Base-by-base conservation (phyloP, 371 early-diverging fungal genomes). In the Zancudomyces culisetae region DNA sequence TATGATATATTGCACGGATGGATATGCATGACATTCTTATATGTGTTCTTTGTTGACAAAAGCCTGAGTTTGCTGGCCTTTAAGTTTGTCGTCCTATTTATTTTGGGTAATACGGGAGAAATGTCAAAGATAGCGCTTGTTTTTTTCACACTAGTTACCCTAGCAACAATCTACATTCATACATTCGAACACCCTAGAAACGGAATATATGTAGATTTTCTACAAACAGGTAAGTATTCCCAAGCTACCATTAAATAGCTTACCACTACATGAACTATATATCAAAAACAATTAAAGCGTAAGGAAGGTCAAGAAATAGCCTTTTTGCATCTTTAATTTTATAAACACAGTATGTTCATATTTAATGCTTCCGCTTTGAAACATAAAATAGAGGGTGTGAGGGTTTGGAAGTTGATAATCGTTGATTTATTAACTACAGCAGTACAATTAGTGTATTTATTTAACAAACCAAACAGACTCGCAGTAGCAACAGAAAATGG, bases 131-230 rank as follows among this genome's bases (percentile, higher is more conserved):
- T 23, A 48, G 13, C 26, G 48, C 8, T 27, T 4, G 24, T 26
- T 6, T 27, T 26, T 3, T 3, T 48, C 26, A 13, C 27, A 10
- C 27, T 48, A 10, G 3, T 48, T 3, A 27, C 29, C n/a, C n/a
- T 48, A 27, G 24, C 26, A 10, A 23, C 27, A 27, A 4, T 48
- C 3, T 27, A 23, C 8, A n/a, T 18, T 3, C 48, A 48, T 27
- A 4, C 48, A 3, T 48, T 48, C 2, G 26, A 8, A 24, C 8
- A 8, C 4, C 48, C 48, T 3, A 4, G 24, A 13, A 2, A 18
- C 22, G 50, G 50, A 35, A 49, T 49, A 2, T 49, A 49, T 21
- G 23, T 49, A 3, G 50, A 49, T 35, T 49, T 49, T 35, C 22
- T 49, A 19, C 35, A 40, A 12, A 4, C 28, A 27, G 50, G 50